A percentile compares a stretch with the other conserved stretches of the same genome.
Conservation (phyloP, 805 yeast species). For the Teunomyces stri region DNA sequence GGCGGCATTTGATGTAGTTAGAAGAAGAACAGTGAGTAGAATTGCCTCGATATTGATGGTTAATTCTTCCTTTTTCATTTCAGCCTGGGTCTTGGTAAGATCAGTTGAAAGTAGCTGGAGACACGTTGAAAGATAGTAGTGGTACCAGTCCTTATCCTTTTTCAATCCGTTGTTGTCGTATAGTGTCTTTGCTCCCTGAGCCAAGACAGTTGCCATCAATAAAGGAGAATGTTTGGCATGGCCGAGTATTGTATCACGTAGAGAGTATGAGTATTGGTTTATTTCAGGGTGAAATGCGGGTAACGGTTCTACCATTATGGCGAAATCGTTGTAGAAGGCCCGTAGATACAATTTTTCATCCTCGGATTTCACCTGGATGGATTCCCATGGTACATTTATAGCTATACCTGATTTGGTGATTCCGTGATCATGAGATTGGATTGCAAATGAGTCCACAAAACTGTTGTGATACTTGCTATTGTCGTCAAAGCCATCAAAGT, state of each 20-base stretch:
- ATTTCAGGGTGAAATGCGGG: slow-evolving; percentile 26
- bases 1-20: slow-evolving; percentile 59
- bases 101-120: slow-evolving; percentile 52
- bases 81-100: slow-evolving; percentile 11
- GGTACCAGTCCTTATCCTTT: slow-evolving; percentile 61
- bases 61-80: slow-evolving; percentile 18
- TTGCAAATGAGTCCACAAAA: background rate
- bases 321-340: slow-evolving; percentile 35
- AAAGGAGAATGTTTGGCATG: slow-evolving; percentile 60
- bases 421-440: background rate
- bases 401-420: slow-evolving; percentile 9
- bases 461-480: background rate
- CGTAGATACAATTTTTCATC: slow-evolving; percentile 31
- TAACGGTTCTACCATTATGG: slow-evolving; percentile 35
- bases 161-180: slow-evolving; percentile 39
- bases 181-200: slow-evolving; percentile 64
- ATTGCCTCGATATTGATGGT: slow-evolving; percentile 58
- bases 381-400: slow-evolving; percentile 26
- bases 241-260: slow-evolving; percentile 57
- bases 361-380: slow-evolving; percentile 20
- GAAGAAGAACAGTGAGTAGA: slow-evolving; percentile 57
- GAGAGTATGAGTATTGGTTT: slow-evolving; percentile 41
- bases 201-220: slow-evolving; percentile 61
- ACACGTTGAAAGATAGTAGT: slow-evolving; percentile 62
- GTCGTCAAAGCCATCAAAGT: slow-evolving; percentile 6